phyloP scores from a whole-genome alignment of 805 yeast genomes.

The Maudiozyma bulderi region DNA sequence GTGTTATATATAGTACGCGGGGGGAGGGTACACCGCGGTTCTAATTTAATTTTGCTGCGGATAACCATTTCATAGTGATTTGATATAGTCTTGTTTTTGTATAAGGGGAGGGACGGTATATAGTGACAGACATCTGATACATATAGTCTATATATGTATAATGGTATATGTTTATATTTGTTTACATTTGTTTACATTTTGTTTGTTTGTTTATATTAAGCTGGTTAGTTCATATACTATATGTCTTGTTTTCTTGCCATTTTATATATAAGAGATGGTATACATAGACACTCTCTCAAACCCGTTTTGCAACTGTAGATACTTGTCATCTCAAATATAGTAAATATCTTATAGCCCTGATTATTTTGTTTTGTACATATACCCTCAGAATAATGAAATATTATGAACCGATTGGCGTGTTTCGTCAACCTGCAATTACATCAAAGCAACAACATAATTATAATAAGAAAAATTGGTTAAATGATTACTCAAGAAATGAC shows the following conservation, averaged over 20 bases:
- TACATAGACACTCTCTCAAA: not conserved
- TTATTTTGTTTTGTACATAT: not conserved
- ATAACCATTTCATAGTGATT: too few species aligned
- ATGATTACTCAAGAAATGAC: constrained; percentile 8
- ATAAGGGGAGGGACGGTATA: too few species aligned
- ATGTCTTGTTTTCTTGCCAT: not conserved
- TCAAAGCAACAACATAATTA: not conserved
- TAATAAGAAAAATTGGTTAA: constrained; percentile 15
- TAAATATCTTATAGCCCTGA: not conserved
- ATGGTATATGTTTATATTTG: too few species aligned
- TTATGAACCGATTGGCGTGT: constrained; percentile 20
- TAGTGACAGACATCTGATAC: too few species aligned
- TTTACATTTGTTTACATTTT: too few species aligned
- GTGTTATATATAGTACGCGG: too few species aligned
- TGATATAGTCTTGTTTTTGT: too few species aligned
- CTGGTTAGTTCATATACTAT: not conserved
- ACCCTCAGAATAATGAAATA: constrained; percentile 3
- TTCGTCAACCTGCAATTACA: constrained; percentile 22
- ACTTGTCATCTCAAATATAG: not conserved
- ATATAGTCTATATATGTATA: too few species aligned
- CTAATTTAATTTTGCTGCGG: too few species aligned
- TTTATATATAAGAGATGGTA: not conserved
- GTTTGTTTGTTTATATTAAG: too few species aligned
- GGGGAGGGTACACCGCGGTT: too few species aligned
- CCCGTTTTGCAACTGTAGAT: too few species aligned